A percentile compares a stretch with the other conserved stretches of the same genome.
These are phyloP conservation scores for Heliamphora exappendiculata DNA, from an alignment of 148 eudicot species.

Conservation along the genomic window DNA sequence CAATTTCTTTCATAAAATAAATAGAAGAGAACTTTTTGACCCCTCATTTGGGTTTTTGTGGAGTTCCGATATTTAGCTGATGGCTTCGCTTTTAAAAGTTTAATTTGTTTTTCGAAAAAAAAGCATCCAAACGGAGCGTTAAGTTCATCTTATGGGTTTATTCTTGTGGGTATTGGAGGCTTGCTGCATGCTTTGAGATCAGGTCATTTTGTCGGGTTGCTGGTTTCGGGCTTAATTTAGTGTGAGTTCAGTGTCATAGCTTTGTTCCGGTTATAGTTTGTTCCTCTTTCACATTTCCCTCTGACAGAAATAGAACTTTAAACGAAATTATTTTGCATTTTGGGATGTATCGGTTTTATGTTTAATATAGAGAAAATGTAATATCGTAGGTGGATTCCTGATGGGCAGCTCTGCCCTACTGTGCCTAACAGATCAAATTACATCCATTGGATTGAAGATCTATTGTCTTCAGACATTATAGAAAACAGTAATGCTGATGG, in stretches of 20 bases:
- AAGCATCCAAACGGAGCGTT: not conserved
- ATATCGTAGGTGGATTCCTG: constrained; percentile 86
- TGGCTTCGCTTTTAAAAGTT: no score
- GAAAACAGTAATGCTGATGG: constrained; percentile 23
- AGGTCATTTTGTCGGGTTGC: no score
- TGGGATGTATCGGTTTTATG: not conserved
- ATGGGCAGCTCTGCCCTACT: constrained; percentile 97
- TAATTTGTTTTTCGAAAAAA: no score
- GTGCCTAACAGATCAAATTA: constrained; percentile 96
- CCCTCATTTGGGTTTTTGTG: not conserved
- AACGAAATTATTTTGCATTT: not conserved
- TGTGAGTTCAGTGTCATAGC: no score
- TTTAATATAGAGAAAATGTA: not conserved
- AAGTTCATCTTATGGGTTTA: not conserved
- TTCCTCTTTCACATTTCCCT: no score
- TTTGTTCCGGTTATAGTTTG: no score
- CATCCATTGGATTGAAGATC: constrained; percentile 95
- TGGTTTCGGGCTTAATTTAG: no score
- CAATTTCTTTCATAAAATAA: no score
- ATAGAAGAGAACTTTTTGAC: not conserved
- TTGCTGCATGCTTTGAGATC: no score
- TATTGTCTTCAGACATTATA: constrained; percentile 63
- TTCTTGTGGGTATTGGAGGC: not conserved
- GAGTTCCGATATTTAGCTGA: not conserved
- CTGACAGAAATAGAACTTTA: no score